phyloP scores from a whole-genome alignment of 2,329 filamentous ascomycete species.

The Akanthomyces lecanii region DNA sequence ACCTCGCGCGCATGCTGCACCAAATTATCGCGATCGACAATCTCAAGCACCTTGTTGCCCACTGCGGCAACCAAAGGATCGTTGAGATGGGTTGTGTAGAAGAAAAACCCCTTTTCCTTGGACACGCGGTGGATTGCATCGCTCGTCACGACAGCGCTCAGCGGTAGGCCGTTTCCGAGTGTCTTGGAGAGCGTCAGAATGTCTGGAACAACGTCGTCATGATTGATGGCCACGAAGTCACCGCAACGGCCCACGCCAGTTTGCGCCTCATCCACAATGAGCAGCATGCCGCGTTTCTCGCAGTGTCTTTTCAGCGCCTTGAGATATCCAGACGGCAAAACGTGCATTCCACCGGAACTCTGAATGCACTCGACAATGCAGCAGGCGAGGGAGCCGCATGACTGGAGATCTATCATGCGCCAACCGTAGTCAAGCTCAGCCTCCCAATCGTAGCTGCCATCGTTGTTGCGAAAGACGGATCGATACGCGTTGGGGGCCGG shows the following conservation, averaged over 20 bases:
- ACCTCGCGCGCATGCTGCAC: slow-evolving; percentile 40
- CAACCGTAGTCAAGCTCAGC: slow-evolving; percentile 58
- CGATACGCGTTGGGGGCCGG: slow-evolving; percentile 58
- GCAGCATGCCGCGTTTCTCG: slow-evolving; percentile 52
- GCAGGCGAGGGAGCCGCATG: slow-evolving; percentile 58
- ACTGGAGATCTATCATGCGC: slow-evolving; percentile 55
- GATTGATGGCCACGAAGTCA: slow-evolving; percentile 55
- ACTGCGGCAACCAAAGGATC: slow-evolving; percentile 58
- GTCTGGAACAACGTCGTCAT: slow-evolving; percentile 52
- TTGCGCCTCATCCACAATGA: slow-evolving; percentile 60
- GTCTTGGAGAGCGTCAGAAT: slow-evolving; percentile 60
- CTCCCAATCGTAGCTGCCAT: slow-evolving; percentile 59
- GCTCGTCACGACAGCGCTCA: slow-evolving; percentile 54
- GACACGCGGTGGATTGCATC: slow-evolving; percentile 47
- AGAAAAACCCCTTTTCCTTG: slow-evolving; percentile 47
- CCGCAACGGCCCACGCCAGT: slow-evolving; percentile 55
- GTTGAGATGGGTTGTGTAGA: slow-evolving; percentile 60
- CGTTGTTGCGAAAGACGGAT: slow-evolving; percentile 53
- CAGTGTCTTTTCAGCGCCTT: slow-evolving; percentile 51
- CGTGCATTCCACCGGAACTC: slow-evolving; percentile 55
- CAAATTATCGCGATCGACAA: slow-evolving; percentile 53
- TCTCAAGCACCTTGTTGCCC: slow-evolving; percentile 58
- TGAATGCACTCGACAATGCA: slow-evolving; percentile 61
- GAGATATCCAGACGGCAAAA: slow-evolving; percentile 56
- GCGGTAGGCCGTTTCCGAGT: slow-evolving; percentile 55